These are phyloP conservation scores for Myriosclerotinia duriaeana DNA, from an alignment of 2,329 filamentous ascomycete genomes.

Conservation along the genomic window DNA sequence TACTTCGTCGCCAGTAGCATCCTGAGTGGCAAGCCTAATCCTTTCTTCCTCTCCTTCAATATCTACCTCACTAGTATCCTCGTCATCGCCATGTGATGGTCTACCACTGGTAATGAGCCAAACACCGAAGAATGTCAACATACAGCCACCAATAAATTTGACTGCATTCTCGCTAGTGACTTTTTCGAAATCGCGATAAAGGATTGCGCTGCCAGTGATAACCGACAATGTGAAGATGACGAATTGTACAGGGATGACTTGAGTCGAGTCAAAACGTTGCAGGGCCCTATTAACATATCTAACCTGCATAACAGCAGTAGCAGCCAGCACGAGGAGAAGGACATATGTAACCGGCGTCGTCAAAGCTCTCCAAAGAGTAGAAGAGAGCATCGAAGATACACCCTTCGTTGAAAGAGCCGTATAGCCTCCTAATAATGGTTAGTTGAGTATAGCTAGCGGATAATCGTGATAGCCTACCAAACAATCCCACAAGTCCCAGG, in stretches of 20 bases:
- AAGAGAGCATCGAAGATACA: constrained; percentile 90
- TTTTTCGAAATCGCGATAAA: constrained; percentile 93
- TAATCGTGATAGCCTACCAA: constrained; percentile 59
- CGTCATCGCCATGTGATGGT: constrained; percentile 60
- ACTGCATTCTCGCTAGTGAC: constrained; percentile 69
- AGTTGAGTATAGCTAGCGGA: constrained; percentile 14
- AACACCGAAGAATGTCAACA: constrained; percentile 93
- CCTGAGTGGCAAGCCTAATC: constrained; percentile 59
- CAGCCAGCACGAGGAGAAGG: constrained; percentile 74
- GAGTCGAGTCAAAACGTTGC: constrained; percentile 92
- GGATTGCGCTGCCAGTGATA: constrained; percentile 86
- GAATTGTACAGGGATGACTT: constrained; percentile 97
- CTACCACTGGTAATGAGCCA: constrained; percentile 92
- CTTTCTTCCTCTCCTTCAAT: constrained; percentile 64
- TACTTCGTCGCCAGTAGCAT: constrained; percentile 34
- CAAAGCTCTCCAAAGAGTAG: constrained; percentile 83
- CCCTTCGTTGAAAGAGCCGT: constrained; percentile 97
- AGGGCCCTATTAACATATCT: constrained; percentile 90
- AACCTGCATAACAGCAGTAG: constrained; percentile 92
- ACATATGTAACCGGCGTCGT: constrained; percentile 90
- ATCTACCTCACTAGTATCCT: constrained; percentile 58
- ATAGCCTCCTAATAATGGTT: constrained; percentile 67
- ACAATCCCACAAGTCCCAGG: constrained; percentile 86
- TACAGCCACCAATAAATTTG: constrained; percentile 88
- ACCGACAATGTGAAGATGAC: constrained; percentile 95